Evolutionary conservation across 441 rosid genomes (phyloP).

Genomic region (Macaranga tanarius): DNA sequence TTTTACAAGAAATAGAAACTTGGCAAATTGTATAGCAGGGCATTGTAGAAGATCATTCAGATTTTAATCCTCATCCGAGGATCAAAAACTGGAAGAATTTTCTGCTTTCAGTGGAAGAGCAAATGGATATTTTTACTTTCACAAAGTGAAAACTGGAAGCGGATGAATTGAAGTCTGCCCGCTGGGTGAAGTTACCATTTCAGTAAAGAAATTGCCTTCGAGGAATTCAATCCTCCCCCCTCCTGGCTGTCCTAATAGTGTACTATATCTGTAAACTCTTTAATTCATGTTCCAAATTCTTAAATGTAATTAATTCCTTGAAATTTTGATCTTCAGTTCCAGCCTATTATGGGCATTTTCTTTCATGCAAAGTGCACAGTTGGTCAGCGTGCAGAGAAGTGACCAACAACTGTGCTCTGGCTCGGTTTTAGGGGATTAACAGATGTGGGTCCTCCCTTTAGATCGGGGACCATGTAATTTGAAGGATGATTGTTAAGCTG

Average conservation of each 20-base stretch:
- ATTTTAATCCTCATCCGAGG: slow-evolving; percentile 2
- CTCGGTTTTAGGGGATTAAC: background rate
- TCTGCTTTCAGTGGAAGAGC: background rate
- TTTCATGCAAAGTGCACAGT: slow-evolving; percentile 7
- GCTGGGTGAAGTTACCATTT: background rate
- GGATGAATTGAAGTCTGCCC: background rate
- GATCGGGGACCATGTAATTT: background rate
- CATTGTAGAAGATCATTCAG: background rate
- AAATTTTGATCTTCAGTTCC: slow-evolving; percentile 23
- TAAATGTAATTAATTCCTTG: slow-evolving; percentile 12
- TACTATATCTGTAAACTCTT: slow-evolving; percentile 24
- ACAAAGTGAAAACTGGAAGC: background rate
- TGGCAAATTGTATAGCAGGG: slow-evolving; percentile 11
- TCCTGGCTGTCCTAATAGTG: slow-evolving; percentile 16
- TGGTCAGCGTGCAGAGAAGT: slow-evolving; percentile 15
- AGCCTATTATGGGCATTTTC: background rate
- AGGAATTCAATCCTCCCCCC: background rate
- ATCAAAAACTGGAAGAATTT: background rate
- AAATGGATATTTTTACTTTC: background rate
- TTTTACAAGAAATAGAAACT: background rate
- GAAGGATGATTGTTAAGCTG: background rate
- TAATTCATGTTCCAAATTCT: background rate
- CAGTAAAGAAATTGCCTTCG: slow-evolving; percentile 1
- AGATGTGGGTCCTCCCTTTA: background rate
- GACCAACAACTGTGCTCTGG: background rate